Evolutionary conservation across 1,284 basidiomycete genomes (phyloP), one percentile per base, ranked within the genome.

Genomic region (Apiotrichum akiyoshidainum): DNA sequence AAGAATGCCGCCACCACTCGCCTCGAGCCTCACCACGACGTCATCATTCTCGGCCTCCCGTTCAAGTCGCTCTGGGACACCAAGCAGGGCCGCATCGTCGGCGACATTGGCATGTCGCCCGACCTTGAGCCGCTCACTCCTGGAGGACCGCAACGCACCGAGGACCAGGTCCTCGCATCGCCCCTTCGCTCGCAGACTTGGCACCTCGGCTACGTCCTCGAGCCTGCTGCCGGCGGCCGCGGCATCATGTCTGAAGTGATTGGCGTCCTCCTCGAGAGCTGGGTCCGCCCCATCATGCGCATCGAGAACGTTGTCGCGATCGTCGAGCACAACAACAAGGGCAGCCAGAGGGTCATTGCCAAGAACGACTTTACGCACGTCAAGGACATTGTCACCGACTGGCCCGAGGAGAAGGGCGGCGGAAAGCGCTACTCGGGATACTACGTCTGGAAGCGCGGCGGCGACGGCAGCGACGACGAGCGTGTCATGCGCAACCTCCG

Each of bases 361-460:
- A 47, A 55, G 37, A 65, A 65, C 40, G 64, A 65, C n/a, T 54
- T 67, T 45, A 21, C 26, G 33, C 17, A 41, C 12, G 42, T 59
- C 26, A 47, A 44, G 12, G 51, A 52, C 17, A 33, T 55, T 14
- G 22, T 40, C 19, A 56, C 58, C 14, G 39, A 57, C 35, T 67
- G 64, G 65, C 64, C 67, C 2, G 63, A 59, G 54, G 62, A 63
- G 19, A 69, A 69, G 56, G 65, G 64, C 14, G 67, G 65, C 13
- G 62, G 62, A 5, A 48, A 46, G 19, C 50, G 52, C 10, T 45
- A 55, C 34, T 55, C 58, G 33, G 58, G 55, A 2, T 40, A 47
- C 37, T 65, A 54, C 47, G 60, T 55, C 52, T 44, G 60, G 41
- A 46, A 33, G 51, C 51, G 40, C 22, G 39, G 50, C 39, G 26